These are phyloP conservation scores for Tephrocybe sp. DNA, from an alignment of 768 basidiomycete genomes.

Conservation along the genomic window DNA sequence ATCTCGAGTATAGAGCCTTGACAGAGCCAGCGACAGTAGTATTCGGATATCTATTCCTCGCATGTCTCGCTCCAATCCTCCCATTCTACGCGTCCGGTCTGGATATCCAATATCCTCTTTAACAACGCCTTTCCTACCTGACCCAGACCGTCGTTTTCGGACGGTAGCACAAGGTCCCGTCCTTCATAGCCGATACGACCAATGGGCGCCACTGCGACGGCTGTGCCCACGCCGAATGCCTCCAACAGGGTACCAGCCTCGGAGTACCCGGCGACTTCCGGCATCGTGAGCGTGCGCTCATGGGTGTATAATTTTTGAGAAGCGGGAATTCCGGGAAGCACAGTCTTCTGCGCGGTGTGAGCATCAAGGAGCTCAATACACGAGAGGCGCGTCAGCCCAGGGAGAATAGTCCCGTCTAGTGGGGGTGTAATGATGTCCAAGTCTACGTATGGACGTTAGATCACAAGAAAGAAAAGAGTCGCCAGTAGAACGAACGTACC, in stretches of 20 bases:
- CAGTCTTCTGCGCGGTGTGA: slow-evolving; percentile 49
- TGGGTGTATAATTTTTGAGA: slow-evolving; percentile 38
- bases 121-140: slow-evolving; percentile 66
- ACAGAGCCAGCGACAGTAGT: too few relatives aligned
- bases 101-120: slow-evolving; percentile 65
- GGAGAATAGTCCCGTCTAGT: slow-evolving; percentile 84
- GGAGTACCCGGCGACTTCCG: slow-evolving; percentile 47
- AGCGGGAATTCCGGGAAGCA: slow-evolving; percentile 41
- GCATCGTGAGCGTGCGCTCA: slow-evolving; percentile 64
- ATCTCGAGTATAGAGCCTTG: too few relatives aligned
- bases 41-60: neutral
- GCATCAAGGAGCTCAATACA: slow-evolving; percentile 63
- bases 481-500: slow-evolving; percentile 38
- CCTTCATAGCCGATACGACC: slow-evolving; percentile 55
- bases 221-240: slow-evolving; percentile 78
- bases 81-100: slow-evolving; percentile 64
- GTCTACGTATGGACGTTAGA: slow-evolving; percentile 34
- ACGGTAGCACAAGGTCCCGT: slow-evolving; percentile 49
- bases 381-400: slow-evolving; percentile 88
- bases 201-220: slow-evolving; percentile 66
- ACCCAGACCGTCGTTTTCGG: slow-evolving; percentile 44
- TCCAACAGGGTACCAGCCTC: slow-evolving; percentile 63
- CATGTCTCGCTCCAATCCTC: slow-evolving; percentile 62
- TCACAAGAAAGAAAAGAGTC: neutral
- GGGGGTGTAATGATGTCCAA: slow-evolving; percentile 81